Evolutionary conservation across 1,284 basidiomycete species (phyloP), one percentile per base, ranked within the genome.

Genomic region (Cronartium quercuum): DNA sequence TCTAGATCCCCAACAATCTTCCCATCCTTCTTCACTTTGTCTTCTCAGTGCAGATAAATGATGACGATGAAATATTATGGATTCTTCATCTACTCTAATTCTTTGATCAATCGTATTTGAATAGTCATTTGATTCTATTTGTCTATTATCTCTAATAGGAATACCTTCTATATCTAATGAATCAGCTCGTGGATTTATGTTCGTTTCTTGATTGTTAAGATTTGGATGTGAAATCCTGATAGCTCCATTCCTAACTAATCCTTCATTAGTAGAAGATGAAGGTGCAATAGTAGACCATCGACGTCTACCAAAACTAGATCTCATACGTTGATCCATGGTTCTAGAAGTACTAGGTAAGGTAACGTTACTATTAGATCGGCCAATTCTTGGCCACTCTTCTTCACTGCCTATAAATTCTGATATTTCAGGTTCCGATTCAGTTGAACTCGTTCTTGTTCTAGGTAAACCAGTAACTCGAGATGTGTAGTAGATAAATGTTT

Each of bases 401-500:
- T 51, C 47, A 6, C 9, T 12, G 4, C 47, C 47, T 6, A 51
- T 51, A 51, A 18, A 51, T 51, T 6, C 47, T 51, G 47, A 18
- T 6, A 15, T 51, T 13, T 51, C 12, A 12, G 10, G n/a, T 51
- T 51, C 0, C 24, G 47, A 13, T 6, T 7, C 24, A 15, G 18
- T 51, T 51, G 47, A 18, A 18, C 18, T 51, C 47, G 18, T 51
- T 51, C 18, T 51, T 51, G 47, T 51, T 6, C 69, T 60, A 5
- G 69, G 69, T 15, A 71, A 7, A 34, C 35, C 41, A 1, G 61
- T 64, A 4, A 71, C n/a, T 15, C 61, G 40, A 15, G 47, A 55
- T 7, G 65, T 18, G 29, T 71, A 64, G 44, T 64, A 71, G 40
- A 38, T 55, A 21, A 63, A 61, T n/a, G 67, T 37, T 62, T 44